Conservation (phyloP, 331 rosid genomes). For the Pyrus hybrid region DNA sequence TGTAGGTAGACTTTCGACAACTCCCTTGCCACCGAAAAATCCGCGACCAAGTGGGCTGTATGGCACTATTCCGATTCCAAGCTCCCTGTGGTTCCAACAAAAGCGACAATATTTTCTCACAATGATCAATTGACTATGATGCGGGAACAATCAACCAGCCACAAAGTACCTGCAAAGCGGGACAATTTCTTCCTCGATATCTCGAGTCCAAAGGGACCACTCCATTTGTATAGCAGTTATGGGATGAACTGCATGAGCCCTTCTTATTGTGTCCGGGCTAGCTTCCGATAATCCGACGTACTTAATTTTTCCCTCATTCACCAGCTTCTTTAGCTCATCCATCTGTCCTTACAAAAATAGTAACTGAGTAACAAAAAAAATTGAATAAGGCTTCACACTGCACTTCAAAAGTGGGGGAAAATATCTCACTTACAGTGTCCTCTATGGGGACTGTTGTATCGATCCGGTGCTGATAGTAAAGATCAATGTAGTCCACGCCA, state of each 20-base stretch:
- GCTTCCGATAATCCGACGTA: constrained; percentile 48
- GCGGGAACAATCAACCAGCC: too few species aligned
- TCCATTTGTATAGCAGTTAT: constrained; percentile 46
- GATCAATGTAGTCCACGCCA: constrained; percentile 57
- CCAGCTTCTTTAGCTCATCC: constrained; percentile 48
- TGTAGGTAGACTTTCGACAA: constrained; percentile 13
- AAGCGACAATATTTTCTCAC: not conserved
- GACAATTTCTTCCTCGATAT: constrained; percentile 28
- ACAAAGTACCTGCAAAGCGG: constrained; percentile 29
- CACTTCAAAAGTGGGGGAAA: not conserved
- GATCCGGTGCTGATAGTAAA: constrained; percentile 46
- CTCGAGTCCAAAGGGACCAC: constrained; percentile 44
- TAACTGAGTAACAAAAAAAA: not conserved
- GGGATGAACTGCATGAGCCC: constrained; percentile 51
- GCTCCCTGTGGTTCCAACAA: constrained; percentile 29
- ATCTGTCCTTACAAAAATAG: constrained; percentile 3
- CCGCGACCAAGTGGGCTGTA: constrained; percentile 24
- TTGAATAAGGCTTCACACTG: not conserved
- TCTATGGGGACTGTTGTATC: constrained; percentile 44
- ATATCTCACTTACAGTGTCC: constrained; percentile 21
- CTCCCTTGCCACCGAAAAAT: constrained; percentile 17
- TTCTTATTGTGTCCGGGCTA: constrained; percentile 36
- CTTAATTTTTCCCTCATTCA: constrained; percentile 37
- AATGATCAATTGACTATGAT: not conserved
- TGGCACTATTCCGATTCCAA: constrained; percentile 22